Conservation (phyloP, 208 protist species). For the Wallacemonas sp. region DNA sequence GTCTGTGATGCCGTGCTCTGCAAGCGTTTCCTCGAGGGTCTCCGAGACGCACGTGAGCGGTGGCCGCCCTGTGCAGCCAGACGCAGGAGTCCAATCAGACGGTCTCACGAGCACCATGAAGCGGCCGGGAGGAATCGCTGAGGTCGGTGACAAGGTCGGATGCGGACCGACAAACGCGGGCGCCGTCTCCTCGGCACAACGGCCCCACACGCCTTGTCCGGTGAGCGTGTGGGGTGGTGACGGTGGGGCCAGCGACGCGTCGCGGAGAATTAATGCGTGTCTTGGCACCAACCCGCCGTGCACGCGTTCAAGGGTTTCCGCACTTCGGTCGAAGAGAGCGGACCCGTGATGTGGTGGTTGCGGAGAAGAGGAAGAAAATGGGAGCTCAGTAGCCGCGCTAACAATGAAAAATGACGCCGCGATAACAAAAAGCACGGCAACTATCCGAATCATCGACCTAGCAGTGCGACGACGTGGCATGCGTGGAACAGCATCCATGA, state of each 20-base stretch:
- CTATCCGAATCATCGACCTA: no score
- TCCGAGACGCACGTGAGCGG: not conserved
- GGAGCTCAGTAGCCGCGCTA: no score
- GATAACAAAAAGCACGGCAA: no score
- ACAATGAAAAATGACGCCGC: no score
- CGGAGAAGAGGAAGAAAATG: no score
- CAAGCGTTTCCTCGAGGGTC: not conserved
- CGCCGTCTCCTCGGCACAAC: not conserved
- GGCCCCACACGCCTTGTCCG: no score
- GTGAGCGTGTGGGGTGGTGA: not conserved
- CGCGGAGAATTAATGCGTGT: not conserved
- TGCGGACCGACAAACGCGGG: not conserved
- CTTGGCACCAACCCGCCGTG: not conserved
- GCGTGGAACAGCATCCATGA: no score
- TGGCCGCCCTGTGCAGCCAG: not conserved
- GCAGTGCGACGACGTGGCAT: no score
- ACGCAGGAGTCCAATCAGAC: not conserved
- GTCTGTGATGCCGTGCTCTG: slow-evolving; percentile 17
- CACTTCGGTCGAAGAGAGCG: no score
- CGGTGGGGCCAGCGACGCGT: not conserved
- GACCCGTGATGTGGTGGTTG: not conserved
- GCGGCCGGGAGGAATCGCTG: not conserved
- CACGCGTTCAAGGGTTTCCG: not conserved
- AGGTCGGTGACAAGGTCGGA: not conserved
- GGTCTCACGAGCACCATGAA: slow-evolving; percentile 6